Conservation (phyloP, 179 eudicot genomes). For the Gypsophila paniculata region DNA sequence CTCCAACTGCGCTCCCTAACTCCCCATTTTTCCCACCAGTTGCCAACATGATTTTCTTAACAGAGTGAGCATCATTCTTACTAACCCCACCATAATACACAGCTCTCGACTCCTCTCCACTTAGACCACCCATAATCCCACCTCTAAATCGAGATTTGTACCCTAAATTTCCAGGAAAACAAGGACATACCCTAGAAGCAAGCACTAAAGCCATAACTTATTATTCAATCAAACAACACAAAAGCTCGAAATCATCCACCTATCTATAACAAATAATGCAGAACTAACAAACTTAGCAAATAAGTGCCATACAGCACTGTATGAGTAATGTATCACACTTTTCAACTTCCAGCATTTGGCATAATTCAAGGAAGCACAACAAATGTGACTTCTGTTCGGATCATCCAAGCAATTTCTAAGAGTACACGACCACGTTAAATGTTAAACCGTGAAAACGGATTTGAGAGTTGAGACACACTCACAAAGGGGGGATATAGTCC, state of each 20-base stretch:
- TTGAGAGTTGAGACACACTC: too few relatives aligned
- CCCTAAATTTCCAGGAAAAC: slow-evolving; percentile 31
- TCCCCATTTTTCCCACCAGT: slow-evolving; percentile 46
- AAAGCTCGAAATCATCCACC: slow-evolving; percentile 4
- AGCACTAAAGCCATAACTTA: slow-evolving; percentile 42
- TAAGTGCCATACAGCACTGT: slow-evolving; percentile 14
- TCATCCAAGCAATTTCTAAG: not conserved
- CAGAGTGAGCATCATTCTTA: slow-evolving; percentile 36
- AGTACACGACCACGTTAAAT: not conserved
- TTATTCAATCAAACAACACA: slow-evolving; percentile 18
- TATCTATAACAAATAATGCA: slow-evolving; percentile 7
- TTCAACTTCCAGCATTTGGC: slow-evolving; percentile 14
- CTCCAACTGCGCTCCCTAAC: slow-evolving; percentile 28
- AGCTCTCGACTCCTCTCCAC: slow-evolving; percentile 36
- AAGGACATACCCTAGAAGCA: slow-evolving; percentile 39
- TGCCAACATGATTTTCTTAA: slow-evolving; percentile 36
- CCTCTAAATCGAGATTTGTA: slow-evolving; percentile 31
- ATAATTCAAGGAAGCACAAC: slow-evolving; percentile 9
- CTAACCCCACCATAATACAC: slow-evolving; percentile 35
- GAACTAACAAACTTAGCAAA: not conserved
- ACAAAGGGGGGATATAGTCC: too few relatives aligned
- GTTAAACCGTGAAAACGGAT: too few relatives aligned
- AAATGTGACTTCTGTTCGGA: not conserved
- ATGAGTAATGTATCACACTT: slow-evolving; percentile 22
- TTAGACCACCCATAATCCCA: slow-evolving; percentile 36